phyloP scores from a whole-genome alignment of 2,329 filamentous ascomycete species.

The Aspergillus clavatus region DNA sequence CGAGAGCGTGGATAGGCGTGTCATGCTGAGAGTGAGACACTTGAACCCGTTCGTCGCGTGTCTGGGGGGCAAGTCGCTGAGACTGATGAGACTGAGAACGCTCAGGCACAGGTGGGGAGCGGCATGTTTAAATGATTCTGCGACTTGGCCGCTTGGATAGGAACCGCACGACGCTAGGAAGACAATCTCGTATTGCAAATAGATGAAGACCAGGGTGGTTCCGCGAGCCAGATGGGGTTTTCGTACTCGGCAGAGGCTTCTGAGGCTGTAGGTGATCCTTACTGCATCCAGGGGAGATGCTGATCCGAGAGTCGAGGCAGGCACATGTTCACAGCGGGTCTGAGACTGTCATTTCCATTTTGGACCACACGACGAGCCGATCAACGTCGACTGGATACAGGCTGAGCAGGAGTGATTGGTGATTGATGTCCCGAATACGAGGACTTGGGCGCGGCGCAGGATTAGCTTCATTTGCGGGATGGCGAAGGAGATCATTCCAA shows the following conservation, averaged over 20 bases:
- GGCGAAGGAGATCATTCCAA: too few species aligned
- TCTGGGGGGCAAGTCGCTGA: neutral
- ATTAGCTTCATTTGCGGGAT: neutral
- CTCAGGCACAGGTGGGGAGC: neutral
- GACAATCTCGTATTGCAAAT: neutral
- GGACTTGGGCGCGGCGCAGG: neutral
- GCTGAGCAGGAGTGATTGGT: slow-evolving; percentile 1
- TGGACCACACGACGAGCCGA: neutral
- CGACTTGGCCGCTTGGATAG: neutral
- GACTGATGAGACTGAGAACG: too few species aligned
- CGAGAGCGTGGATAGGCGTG: neutral
- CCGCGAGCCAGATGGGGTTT: too few species aligned
- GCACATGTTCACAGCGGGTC: too few species aligned
- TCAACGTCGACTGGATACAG: neutral
- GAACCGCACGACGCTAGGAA: neutral
- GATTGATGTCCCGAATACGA: slow-evolving; percentile 4
- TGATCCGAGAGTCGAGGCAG: neutral
- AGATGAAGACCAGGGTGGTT: neutral
- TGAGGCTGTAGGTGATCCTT: neutral
- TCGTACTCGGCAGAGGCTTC: too few species aligned
- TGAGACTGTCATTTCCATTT: slow-evolving; percentile 9
- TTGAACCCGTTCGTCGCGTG: too few species aligned
- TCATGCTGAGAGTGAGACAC: slow-evolving; percentile 6
- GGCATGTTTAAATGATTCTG: neutral
- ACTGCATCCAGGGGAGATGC: neutral